A percentile compares a stretch with the other conserved stretches of the same genome.
Evolutionary conservation across 345 rosid genomes (phyloP).

Genomic region (Arabis hirsuta): DNA sequence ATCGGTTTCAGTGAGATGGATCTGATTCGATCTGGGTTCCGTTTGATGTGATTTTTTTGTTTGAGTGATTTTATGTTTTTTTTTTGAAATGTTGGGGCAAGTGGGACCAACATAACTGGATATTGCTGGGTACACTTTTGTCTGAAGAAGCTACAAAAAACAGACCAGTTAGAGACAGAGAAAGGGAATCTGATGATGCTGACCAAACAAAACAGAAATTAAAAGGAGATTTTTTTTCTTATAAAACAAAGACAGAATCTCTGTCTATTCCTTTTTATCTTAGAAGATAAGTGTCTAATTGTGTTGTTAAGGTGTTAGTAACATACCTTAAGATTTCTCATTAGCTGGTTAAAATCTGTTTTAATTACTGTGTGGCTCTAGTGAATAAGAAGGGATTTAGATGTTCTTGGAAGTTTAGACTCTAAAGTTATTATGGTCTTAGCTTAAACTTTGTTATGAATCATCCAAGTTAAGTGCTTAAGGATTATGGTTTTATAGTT

Average conservation of each 20-base stretch:
- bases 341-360: constrained; percentile 28
- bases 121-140: constrained; percentile 47
- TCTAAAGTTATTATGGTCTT: constrained; percentile 2
- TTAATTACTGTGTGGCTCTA: constrained; percentile 18
- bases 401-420: constrained; percentile 6
- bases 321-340: constrained; percentile 22
- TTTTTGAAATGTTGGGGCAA: constrained; percentile 43
- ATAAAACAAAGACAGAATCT: constrained; percentile 2
- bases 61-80: constrained; percentile 36
- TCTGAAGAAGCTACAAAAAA: constrained; percentile 37
- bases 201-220: constrained; percentile 38
- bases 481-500: constrained; percentile 4
- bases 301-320: constrained; percentile 9
- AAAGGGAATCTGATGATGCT: constrained; percentile 45
- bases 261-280: constrained; percentile 22
- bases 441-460: constrained; percentile 17
- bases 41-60: constrained; percentile 33
- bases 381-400: constrained; percentile 1
- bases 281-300: constrained; percentile 18
- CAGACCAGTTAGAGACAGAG: constrained; percentile 43
- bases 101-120: constrained; percentile 72
- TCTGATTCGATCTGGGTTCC: constrained; percentile 34
- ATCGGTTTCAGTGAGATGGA: constrained; percentile 42
- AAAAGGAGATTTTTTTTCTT: neutral
- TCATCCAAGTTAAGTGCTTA: constrained; percentile 15